phyloP scores from a whole-genome alignment of 805 yeast genomes.

The Candida chilensis region DNA sequence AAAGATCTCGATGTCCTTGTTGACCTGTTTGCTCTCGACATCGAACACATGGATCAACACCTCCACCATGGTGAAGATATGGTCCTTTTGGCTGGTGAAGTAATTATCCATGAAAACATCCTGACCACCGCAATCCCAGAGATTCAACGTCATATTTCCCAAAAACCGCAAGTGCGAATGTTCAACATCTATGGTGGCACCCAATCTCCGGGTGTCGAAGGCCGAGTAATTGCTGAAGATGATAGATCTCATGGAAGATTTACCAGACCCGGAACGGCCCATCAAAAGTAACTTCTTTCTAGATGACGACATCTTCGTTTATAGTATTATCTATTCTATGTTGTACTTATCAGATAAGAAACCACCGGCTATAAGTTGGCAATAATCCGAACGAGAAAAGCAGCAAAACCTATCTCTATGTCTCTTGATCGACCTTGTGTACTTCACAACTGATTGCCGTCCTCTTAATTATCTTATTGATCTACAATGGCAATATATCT shows the following conservation, averaged over 20 bases:
- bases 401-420: too few relatives aligned
- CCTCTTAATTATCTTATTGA: too few relatives aligned
- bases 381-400: too few relatives aligned
- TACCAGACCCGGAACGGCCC: constrained; percentile 97
- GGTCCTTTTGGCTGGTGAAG: constrained; percentile 79
- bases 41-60: constrained; percentile 95
- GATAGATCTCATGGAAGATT: constrained; percentile 94
- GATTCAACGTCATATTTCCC: constrained; percentile 89
- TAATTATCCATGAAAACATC: constrained; percentile 95
- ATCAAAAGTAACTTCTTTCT: constrained; percentile 34
- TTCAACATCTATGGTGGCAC: constrained; percentile 98
- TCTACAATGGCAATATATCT: too few relatives aligned
- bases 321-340: too few relatives aligned
- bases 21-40: constrained; percentile 85
- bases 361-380: too few relatives aligned
- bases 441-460: too few relatives aligned
- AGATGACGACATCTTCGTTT: too few relatives aligned
- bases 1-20: constrained; percentile 89
- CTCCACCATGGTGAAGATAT: constrained; percentile 91
- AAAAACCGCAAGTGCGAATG: constrained; percentile 88
- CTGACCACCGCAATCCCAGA: constrained; percentile 99
- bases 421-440: too few relatives aligned
- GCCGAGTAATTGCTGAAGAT: constrained; percentile 95
- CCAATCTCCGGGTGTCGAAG: constrained; percentile 87
- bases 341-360: too few relatives aligned